Percentiles rank a stretch among this genome's conserved stretches.
Conservation (phyloP, 495 filamentous ascomycete species). For the Penicillium diatomitis region DNA sequence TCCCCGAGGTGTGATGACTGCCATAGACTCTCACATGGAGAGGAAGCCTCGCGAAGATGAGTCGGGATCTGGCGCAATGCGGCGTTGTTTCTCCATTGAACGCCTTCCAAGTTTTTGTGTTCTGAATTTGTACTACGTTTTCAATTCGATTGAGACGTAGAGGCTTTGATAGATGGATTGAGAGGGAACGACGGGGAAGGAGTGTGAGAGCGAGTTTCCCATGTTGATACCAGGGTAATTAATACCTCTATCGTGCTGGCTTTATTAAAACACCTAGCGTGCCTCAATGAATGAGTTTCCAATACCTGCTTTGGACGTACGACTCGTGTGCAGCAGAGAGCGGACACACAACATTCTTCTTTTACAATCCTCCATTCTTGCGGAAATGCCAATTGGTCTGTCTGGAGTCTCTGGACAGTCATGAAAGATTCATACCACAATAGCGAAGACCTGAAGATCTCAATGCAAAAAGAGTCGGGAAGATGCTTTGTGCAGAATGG, state of each 20-base stretch:
- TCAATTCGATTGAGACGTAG: slow-evolving; percentile 12
- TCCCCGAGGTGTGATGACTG: slow-evolving; percentile 20
- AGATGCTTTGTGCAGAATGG: not conserved
- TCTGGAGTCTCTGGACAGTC: too few species aligned
- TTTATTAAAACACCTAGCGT: too few species aligned
- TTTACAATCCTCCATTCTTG: too few species aligned
- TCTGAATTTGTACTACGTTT: slow-evolving; percentile 18
- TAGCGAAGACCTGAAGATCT: too few species aligned
- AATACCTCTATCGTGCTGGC: not conserved
- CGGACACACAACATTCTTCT: not conserved
- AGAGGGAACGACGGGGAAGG: not conserved
- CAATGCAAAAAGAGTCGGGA: too few species aligned
- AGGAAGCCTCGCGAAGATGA: slow-evolving; percentile 21
- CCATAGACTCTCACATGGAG: slow-evolving; percentile 27
- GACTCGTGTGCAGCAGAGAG: not conserved
- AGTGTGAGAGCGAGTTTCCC: slow-evolving; percentile 8
- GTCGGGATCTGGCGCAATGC: slow-evolving; percentile 26
- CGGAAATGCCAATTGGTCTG: too few species aligned
- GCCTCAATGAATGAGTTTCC: too few species aligned
- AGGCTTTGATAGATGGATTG: slow-evolving; percentile 3
- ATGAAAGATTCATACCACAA: too few species aligned
- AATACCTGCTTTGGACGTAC: not conserved
- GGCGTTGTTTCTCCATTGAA: slow-evolving; percentile 18
- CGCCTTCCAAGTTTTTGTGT: slow-evolving; percentile 14
- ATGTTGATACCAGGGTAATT: slow-evolving; percentile 12